Conservation (phyloP, 1,284 basidiomycete species). For the Pseudozyma hubeiensis region DNA sequence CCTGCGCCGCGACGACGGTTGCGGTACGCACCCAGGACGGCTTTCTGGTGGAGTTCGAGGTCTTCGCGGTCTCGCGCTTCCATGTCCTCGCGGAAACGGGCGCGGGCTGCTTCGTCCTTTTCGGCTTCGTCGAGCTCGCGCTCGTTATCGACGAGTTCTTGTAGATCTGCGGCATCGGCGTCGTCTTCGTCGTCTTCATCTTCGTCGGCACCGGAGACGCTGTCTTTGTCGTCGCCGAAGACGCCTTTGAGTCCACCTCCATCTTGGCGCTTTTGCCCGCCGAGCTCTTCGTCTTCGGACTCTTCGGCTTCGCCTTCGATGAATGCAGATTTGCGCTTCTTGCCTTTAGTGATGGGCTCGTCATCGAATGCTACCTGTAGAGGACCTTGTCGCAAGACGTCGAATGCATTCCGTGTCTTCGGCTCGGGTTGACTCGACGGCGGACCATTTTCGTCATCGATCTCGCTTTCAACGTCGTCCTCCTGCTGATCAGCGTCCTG, state of each 20-base stretch:
- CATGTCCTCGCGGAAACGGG: slow-evolving; percentile 55
- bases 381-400: slow-evolving; percentile 22
- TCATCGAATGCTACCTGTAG: neutral
- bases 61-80: slow-evolving; percentile 56
- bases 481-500: neutral
- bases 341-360: slow-evolving; percentile 5
- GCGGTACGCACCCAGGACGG: slow-evolving; percentile 52
- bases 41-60: slow-evolving; percentile 58
- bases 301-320: slow-evolving; percentile 67
- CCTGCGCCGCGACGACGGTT: slow-evolving; percentile 43
- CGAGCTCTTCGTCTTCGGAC: slow-evolving; percentile 62
- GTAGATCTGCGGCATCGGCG: slow-evolving; percentile 59
- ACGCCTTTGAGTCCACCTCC: slow-evolving; percentile 60
- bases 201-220: slow-evolving; percentile 25
- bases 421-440: slow-evolving; percentile 38
- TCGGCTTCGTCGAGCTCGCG: slow-evolving; percentile 59
- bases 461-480: slow-evolving; percentile 18
- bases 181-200: slow-evolving; percentile 57
- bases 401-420: slow-evolving; percentile 32
- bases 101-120: slow-evolving; percentile 56
- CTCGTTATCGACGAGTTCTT: slow-evolving; percentile 62
- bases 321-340: slow-evolving; percentile 56
- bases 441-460: slow-evolving; percentile 30
- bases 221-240: slow-evolving; percentile 52
- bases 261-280: slow-evolving; percentile 32